Evolutionary conservation across 1,284 basidiomycete species (phyloP).

Genomic region (Moesziomyces globuligerus): DNA sequence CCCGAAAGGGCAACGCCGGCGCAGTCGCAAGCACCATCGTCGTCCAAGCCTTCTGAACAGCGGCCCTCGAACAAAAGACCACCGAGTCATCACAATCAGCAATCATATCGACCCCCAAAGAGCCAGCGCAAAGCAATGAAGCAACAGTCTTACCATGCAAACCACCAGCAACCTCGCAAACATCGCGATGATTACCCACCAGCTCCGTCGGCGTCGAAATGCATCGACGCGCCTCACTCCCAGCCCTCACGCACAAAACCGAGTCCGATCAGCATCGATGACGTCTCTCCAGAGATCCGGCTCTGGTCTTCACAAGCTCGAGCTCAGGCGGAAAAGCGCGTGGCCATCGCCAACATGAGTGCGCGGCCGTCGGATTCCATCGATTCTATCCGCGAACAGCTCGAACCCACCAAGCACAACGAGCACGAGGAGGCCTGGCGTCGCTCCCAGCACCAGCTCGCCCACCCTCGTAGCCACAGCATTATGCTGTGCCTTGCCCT

Average conservation of each 20-base stretch:
- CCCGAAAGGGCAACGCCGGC: background rate
- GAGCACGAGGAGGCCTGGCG: slow-evolving; percentile 1
- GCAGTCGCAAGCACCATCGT: background rate
- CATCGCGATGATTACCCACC: background rate
- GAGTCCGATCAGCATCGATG: slow-evolving; percentile 1
- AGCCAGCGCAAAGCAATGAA: background rate
- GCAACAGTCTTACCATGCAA: background rate
- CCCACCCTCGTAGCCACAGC: background rate
- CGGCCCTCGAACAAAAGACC: background rate
- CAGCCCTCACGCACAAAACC: background rate
- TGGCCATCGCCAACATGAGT: background rate
- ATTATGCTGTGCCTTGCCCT: slow-evolving; percentile 2
- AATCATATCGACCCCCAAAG: background rate
- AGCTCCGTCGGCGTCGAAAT: background rate
- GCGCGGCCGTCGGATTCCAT: background rate
- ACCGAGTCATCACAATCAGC: background rate
- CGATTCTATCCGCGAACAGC: background rate
- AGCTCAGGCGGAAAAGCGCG: background rate
- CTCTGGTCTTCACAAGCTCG: slow-evolving; percentile 1
- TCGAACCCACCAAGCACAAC: background rate
- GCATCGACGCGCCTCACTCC: background rate
- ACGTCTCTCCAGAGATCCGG: slow-evolving; percentile 7
- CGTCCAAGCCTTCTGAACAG: no score
- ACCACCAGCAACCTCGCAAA: background rate
- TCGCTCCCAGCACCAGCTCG: background rate